Evolutionary conservation across 2,329 filamentous ascomycete species (phyloP).

Genomic region (Hysterium pulicare): DNA sequence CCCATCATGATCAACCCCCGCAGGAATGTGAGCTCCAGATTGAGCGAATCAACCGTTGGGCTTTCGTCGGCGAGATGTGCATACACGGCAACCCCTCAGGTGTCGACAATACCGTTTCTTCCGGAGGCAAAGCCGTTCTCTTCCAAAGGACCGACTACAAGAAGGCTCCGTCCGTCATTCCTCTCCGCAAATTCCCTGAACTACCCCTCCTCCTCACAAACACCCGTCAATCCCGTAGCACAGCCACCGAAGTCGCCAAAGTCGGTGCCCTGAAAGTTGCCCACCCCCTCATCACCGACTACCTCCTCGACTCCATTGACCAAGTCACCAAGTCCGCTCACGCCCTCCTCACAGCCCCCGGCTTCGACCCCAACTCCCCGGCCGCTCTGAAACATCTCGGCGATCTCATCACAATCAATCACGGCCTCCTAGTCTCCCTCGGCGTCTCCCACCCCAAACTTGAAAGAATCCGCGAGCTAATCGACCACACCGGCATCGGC

Average conservation of each 20-base stretch:
- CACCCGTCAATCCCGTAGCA: slow-evolving; percentile 83
- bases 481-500: slow-evolving; percentile 79
- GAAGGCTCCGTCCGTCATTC: slow-evolving; percentile 71
- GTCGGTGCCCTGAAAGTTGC: slow-evolving; percentile 68
- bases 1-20: slow-evolving; percentile 84
- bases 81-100: slow-evolving; percentile 97
- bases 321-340: slow-evolving; percentile 61
- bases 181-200: slow-evolving; percentile 86
- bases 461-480: slow-evolving; percentile 82
- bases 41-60: slow-evolving; percentile 96
- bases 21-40: slow-evolving; percentile 87
- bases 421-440: slow-evolving; percentile 83
- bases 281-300: slow-evolving; percentile 74
- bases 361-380: slow-evolving; percentile 64
- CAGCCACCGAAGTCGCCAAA: slow-evolving; percentile 79
- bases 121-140: slow-evolving; percentile 89
- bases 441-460: slow-evolving; percentile 93
- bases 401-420: slow-evolving; percentile 88
- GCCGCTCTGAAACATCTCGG: slow-evolving; percentile 71
- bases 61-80: slow-evolving; percentile 94
- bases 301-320: slow-evolving; percentile 83
- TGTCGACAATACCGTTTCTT: slow-evolving; percentile 93
- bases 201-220: slow-evolving; percentile 86
- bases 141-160: slow-evolving; percentile 78
- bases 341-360: slow-evolving; percentile 53